These are phyloP conservation scores for Dillenia turbinata DNA, from an alignment of 164 flowering plant genomes.

Conservation along the genomic window DNA sequence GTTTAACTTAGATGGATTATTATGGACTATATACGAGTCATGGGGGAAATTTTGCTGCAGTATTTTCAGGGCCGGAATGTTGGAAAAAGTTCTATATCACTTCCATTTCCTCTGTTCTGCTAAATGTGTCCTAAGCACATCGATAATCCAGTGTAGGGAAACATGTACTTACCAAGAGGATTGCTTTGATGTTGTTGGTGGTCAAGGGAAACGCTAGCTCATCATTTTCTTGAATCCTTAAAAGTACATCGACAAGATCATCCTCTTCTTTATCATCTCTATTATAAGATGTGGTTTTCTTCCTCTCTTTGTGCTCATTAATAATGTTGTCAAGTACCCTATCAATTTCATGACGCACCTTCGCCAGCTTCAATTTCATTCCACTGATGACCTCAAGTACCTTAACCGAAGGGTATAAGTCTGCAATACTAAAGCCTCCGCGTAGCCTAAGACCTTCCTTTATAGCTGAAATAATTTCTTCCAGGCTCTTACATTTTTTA, in stretches of 20 bases:
- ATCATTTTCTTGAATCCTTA: conserved; percentile 9
- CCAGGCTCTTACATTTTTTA: conserved; percentile 10
- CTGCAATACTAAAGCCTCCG: conserved; percentile 19
- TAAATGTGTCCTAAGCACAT: too few relatives aligned
- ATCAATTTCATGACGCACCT: conserved; percentile 10
- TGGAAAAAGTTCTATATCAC: too few relatives aligned
- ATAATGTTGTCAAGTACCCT: conserved; percentile 16
- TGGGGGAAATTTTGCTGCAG: too few relatives aligned
- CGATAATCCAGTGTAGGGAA: neutral
- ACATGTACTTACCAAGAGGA: conserved; percentile 12
- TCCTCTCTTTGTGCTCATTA: conserved; percentile 9
- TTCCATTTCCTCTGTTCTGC: too few relatives aligned
- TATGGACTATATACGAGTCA: too few relatives aligned
- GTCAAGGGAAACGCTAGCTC: conserved; percentile 13
- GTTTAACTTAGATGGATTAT: too few relatives aligned
- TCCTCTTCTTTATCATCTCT: conserved; percentile 2
- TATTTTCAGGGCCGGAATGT: too few relatives aligned
- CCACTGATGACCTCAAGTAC: conserved; percentile 14
- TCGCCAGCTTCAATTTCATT: conserved; percentile 8
- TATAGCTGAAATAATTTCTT: conserved; percentile 2
- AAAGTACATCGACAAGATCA: conserved; percentile 30
- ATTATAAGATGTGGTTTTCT: neutral
- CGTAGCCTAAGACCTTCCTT: conserved; percentile 1
- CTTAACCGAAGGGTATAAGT: conserved; percentile 21
- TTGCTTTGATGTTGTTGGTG: conserved; percentile 25